Evolutionary conservation across 441 rosid genomes (phyloP), one percentile per base, ranked within the genome.

Genomic region (Geranium incanum): DNA sequence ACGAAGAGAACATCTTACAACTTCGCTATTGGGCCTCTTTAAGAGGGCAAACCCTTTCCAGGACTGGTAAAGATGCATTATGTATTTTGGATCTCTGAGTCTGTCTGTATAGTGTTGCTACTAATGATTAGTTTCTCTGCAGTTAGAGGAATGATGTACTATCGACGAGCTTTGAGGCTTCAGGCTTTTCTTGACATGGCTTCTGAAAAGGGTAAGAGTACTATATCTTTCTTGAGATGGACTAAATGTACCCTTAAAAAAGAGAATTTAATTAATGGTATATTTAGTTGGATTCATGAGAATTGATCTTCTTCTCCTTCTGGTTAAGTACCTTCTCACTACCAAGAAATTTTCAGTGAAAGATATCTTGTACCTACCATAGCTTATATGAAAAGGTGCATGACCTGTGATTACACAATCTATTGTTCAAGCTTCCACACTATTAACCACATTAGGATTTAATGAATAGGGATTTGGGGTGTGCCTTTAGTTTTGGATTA

Each of bases 101-200:
- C 41, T 67, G 36, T 5, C 70, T 52, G 60, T 52, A 16, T 4
- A 12, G 6, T 16, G 50, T 39, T 76, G 21, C 43, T 70, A 21
- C 84, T 81, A 66, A 78, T 71, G 66, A 66, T 13, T 18, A 71
- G 33, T 13, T 16, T 70, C 69, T 16, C 69, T 84, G 79, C 95
- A 95, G 97, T 95, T 71, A 84, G 98, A 82, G 99, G 99, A 66
- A 95, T 95, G 99, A 92, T 92, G 99, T 95, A 95, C 73, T 95
- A 91, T 77, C 83, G 92, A 84, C 86, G 99, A 59, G 99, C 99
- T 74, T 79, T 95, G 77, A 95, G 84, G 89, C 96, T 95, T 79
- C 99, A 95, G 80, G 98, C 99, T 72, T 95, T 92, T 75, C 97
- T 95, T 80, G 99, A 95, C 85, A 92, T 95, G 99, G 99, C 99